Evolutionary conservation across 768 basidiomycete species (phyloP).

Genomic region (Leccinum rimulosum): DNA sequence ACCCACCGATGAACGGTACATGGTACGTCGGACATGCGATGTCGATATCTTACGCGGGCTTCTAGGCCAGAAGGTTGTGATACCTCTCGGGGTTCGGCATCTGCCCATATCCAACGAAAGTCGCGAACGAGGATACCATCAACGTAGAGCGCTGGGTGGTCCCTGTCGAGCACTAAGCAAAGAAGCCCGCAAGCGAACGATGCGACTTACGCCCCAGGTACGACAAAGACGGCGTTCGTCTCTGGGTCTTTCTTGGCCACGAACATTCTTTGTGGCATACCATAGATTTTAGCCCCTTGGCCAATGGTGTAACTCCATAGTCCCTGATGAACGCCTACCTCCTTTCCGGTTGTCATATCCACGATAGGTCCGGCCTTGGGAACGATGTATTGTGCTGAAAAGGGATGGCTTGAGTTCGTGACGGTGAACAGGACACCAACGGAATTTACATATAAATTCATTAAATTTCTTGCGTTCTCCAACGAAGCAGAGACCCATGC

Average conservation of each 20-base stretch:
- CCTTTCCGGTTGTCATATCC: conserved; percentile 50
- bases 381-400: conserved; percentile 71
- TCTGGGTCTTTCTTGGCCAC: conserved; percentile 68
- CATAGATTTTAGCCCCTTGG: conserved; percentile 67
- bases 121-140: conserved; percentile 38
- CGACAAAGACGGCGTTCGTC: conserved; percentile 71
- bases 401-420: background rate
- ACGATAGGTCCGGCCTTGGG: conserved; percentile 70
- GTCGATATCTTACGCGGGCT: conserved; percentile 61
- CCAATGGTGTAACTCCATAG: conserved; percentile 88
- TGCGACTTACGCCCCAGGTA: conserved; percentile 60
- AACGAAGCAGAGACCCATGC: conserved; percentile 95
- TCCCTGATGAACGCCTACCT: conserved; percentile 64
- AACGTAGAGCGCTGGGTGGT: conserved; percentile 57
- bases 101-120: conserved; percentile 79
- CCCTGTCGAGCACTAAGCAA: conserved; percentile 35
- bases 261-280: conserved; percentile 61
- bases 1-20: conserved; percentile 54
- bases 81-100: conserved; percentile 49
- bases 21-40: conserved; percentile 55
- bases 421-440: background rate
- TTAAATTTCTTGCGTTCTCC: conserved; percentile 74
- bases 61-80: conserved; percentile 43
- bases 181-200: background rate
- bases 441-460: conserved; percentile 63